Percentiles rank a stretch among this genome's conserved stretches.
Evolutionary conservation across 805 yeast species (phyloP).

Genomic region (Sugiyamaella qingdaonensis): DNA sequence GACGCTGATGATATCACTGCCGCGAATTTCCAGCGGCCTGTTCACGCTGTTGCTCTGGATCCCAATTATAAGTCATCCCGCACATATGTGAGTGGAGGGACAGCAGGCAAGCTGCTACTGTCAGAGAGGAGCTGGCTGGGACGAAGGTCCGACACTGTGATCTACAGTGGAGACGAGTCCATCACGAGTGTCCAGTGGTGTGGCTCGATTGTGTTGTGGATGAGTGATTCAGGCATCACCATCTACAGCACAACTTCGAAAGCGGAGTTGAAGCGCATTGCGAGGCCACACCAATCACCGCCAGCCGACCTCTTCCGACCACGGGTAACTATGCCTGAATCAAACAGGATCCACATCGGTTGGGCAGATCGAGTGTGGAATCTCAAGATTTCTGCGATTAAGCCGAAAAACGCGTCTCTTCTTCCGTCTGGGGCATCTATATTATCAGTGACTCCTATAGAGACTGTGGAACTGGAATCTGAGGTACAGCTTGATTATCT

Average conservation of each 20-base stretch:
- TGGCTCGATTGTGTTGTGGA: slow-evolving; percentile 71
- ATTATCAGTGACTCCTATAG: slow-evolving; percentile 19
- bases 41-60: slow-evolving; percentile 81
- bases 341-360: slow-evolving; percentile 64
- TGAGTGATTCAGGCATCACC: slow-evolving; percentile 75
- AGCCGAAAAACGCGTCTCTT: slow-evolving; percentile 8
- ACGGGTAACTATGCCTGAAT: slow-evolving; percentile 59
- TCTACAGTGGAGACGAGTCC: slow-evolving; percentile 61
- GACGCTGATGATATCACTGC: slow-evolving; percentile 65
- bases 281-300: slow-evolving; percentile 51
- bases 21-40: slow-evolving; percentile 80
- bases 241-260: slow-evolving; percentile 56
- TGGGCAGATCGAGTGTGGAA: slow-evolving; percentile 83
- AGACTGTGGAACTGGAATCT: slow-evolving; percentile 34
- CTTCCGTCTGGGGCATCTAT: slow-evolving; percentile 14
- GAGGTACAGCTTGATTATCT: slow-evolving; percentile 42
- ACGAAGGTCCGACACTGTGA: slow-evolving; percentile 59
- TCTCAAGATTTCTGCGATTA: slow-evolving; percentile 43
- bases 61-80: slow-evolving; percentile 58
- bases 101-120: slow-evolving; percentile 72
- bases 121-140: slow-evolving; percentile 87
- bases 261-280: slow-evolving; percentile 46
- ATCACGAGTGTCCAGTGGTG: slow-evolving; percentile 62
- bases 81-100: slow-evolving; percentile 83
- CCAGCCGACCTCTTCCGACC: slow-evolving; percentile 86